Conservation (phyloP, 495 filamentous ascomycete species). For the Podospora conica region DNA sequence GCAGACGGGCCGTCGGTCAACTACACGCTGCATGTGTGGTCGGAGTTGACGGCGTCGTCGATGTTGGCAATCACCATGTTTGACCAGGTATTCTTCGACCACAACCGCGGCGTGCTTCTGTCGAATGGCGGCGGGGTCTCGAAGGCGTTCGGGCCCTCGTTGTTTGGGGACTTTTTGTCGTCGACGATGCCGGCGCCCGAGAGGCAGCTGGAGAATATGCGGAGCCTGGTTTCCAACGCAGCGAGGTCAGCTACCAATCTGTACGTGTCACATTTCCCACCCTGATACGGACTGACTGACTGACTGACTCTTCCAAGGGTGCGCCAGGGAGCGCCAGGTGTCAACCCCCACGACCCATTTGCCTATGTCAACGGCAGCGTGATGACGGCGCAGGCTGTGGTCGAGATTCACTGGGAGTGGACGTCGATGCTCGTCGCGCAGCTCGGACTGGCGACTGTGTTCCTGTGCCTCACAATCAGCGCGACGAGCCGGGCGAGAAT, state of each 20-base stretch:
- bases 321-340: neutral
- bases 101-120: slow-evolving; percentile 6
- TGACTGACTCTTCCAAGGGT: neutral
- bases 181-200: slow-evolving; percentile 5
- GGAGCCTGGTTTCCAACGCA: slow-evolving; percentile 3
- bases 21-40: slow-evolving; percentile 15
- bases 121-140: slow-evolving; percentile 12
- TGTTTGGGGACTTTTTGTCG: slow-evolving; percentile 12
- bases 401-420: slow-evolving; percentile 18
- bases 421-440: slow-evolving; percentile 13
- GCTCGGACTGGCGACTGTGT: slow-evolving; percentile 7
- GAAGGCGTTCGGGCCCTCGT: slow-evolving; percentile 6
- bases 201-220: slow-evolving; percentile 3
- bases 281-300: neutral
- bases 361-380: slow-evolving; percentile 9
- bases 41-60: slow-evolving; percentile 6
- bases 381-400: slow-evolving; percentile 10
- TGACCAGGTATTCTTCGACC: slow-evolving; percentile 12
- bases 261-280: neutral
- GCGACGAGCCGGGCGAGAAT: slow-evolving; percentile 6
- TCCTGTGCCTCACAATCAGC: slow-evolving; percentile 2
- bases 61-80: slow-evolving; percentile 10
- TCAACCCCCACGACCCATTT: neutral
- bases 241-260: slow-evolving; percentile 12
- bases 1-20: neutral